Conservation (phyloP, 768 basidiomycete species). For the Crassisporium funariophilum region DNA sequence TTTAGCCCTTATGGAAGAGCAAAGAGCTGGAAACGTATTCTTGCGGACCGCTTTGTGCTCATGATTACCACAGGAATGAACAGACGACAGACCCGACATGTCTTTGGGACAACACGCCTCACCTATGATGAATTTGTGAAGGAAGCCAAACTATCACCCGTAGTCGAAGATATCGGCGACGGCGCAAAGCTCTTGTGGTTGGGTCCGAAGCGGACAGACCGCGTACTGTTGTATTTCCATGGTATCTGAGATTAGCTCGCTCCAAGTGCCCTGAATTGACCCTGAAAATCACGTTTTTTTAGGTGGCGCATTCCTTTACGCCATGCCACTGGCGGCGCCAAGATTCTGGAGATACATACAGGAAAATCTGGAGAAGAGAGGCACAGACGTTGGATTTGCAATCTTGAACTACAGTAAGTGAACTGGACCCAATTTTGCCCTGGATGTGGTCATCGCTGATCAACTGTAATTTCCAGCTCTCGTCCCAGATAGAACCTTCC, state of each 20-base stretch:
- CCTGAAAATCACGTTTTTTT: too few species aligned
- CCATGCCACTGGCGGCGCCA: conserved; percentile 9
- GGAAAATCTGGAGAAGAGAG: conserved; percentile 15
- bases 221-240: conserved; percentile 18
- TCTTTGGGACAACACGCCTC: conserved; percentile 17
- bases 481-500: conserved; percentile 36
- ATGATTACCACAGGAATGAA: conserved; percentile 7
- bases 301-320: conserved; percentile 21
- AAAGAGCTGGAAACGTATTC: conserved; percentile 14
- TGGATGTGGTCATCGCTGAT: conserved; percentile 1
- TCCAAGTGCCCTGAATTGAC: too few species aligned
- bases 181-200: conserved; percentile 18
- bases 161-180: conserved; percentile 22
- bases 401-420: conserved; percentile 22
- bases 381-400: conserved; percentile 16
- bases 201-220: conserved; percentile 14
- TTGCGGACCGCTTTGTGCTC: conserved; percentile 10
- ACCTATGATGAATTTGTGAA: conserved; percentile 19
- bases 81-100: conserved; percentile 9
- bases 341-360: conserved; percentile 26
- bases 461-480: conserved; percentile 24
- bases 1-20: conserved; percentile 12
- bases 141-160: conserved; percentile 9
- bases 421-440: not conserved
- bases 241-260: conserved; percentile 5